A percentile compares a stretch with the other conserved stretches of the same genome.
These are phyloP conservation scores for Patellifolia procumbens DNA, from an alignment of 179 eudicot species.

Conservation along the genomic window DNA sequence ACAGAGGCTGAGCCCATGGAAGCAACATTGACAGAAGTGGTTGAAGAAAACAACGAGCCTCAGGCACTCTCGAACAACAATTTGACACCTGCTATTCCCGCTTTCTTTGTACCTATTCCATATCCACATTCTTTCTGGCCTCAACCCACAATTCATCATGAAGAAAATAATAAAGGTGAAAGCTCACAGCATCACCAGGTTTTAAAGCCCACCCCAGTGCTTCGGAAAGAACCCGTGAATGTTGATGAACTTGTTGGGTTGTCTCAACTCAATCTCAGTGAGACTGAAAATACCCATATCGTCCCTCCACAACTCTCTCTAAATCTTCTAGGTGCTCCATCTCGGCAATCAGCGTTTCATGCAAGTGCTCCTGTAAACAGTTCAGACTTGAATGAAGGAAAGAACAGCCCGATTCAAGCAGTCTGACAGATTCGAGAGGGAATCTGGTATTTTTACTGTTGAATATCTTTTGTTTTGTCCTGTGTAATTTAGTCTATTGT, in stretches of 20 bases:
- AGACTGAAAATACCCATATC: slow-evolving; percentile 32
- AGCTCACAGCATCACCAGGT: slow-evolving; percentile 44
- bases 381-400: slow-evolving; percentile 27
- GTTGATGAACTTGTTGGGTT: slow-evolving; percentile 58
- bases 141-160: slow-evolving; percentile 34
- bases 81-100: slow-evolving; percentile 38
- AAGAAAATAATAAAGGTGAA: slow-evolving; percentile 36
- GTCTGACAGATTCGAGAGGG: slow-evolving; percentile 12
- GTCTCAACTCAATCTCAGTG: slow-evolving; percentile 59
- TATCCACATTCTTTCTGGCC: slow-evolving; percentile 52
- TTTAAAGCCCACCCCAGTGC: slow-evolving; percentile 54
- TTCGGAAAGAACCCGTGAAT: slow-evolving; percentile 54
- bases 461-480: slow-evolving; percentile 11
- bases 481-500: not conserved
- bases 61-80: slow-evolving; percentile 17
- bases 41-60: slow-evolving; percentile 32
- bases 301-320: slow-evolving; percentile 50
- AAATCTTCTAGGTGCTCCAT: slow-evolving; percentile 49
- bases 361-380: slow-evolving; percentile 40
- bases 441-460: slow-evolving; percentile 3
- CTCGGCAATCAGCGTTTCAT: slow-evolving; percentile 77
- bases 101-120: slow-evolving; percentile 52
- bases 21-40: slow-evolving; percentile 42
- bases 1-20: slow-evolving; percentile 62
- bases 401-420: slow-evolving; percentile 32